Evolutionary conservation across 495 filamentous ascomycete species (phyloP), one percentile per base, ranked within the genome.

Genomic region (Aspergillus affinis): DNA sequence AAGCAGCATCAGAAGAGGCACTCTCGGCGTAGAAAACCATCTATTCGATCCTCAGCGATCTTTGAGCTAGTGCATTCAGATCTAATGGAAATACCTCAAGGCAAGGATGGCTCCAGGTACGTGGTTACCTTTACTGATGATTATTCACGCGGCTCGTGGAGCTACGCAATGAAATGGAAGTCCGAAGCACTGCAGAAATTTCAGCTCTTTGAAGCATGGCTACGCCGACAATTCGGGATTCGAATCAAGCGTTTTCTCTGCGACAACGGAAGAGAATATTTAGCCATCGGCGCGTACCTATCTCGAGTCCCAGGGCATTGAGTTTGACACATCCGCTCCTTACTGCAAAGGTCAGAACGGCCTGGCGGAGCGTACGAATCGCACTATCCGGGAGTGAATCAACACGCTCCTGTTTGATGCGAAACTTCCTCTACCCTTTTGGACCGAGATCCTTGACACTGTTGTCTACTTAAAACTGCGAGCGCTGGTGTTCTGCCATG

Each of bases 101-200:
- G 48, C 15, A 50, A 50, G 48, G 48, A 50, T 50, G 48, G 48
- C 48, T 50, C 49, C 49, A 51, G 49, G 20, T 51, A 51, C 49
- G 21, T 51, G 21, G 21, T 51, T 10, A 51, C 26, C n/a, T 51
- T 51, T 51, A 51, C 49, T 51, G 49, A 51, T 51, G 49, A 51
- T 51, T 51, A 51, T 51, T 51, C 23, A 5, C 23, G 49, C 49
- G 49, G 49, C 49, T 51, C 49, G 23, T 51, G 49, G 49, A 51
- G 49, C 49, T 51, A 51, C 49, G 49, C 49, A 26, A 51, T 51
- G 23, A 51, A 51, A 51, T 51, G 49, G 49, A 51, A 51, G 23
- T 51, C 49, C 23, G 23, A 51, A 51, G 49, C 49, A 26, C 18
- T 26, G 26, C 49, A 2, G 49, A 51, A 51, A 26, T 51, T 51